phyloP scores from a whole-genome alignment of 2,329 filamentous ascomycete species.

The Hortaea sp. region DNA sequence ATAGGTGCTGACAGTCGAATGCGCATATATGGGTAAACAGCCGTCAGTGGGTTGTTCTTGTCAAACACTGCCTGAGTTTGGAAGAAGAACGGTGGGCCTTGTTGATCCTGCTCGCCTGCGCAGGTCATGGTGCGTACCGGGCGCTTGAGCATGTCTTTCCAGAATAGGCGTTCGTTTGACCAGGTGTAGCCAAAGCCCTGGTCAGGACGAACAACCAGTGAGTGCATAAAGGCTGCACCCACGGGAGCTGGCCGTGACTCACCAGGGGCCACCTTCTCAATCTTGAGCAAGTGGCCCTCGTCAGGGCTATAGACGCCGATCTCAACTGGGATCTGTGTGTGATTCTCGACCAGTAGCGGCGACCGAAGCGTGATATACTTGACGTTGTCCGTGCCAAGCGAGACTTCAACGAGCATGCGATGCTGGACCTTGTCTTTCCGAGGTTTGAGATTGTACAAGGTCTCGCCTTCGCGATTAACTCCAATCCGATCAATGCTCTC shows the following conservation, averaged over 20 bases:
- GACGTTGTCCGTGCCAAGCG: slow-evolving; percentile 84
- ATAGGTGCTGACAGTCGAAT: slow-evolving; percentile 85
- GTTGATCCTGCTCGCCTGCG: slow-evolving; percentile 71
- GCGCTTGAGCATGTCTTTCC: slow-evolving; percentile 78
- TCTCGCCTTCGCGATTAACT: slow-evolving; percentile 89
- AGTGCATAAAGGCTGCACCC: slow-evolving; percentile 83
- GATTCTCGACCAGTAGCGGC: slow-evolving; percentile 84
- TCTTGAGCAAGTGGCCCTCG: slow-evolving; percentile 85
- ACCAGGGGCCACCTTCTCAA: slow-evolving; percentile 92
- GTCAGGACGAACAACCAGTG: slow-evolving; percentile 77
- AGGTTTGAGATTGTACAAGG: slow-evolving; percentile 77
- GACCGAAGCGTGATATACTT: slow-evolving; percentile 96
- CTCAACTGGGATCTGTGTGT: slow-evolving; percentile 92
- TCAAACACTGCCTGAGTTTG: slow-evolving; percentile 84
- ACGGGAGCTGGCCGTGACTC: slow-evolving; percentile 84
- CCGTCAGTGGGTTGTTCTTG: slow-evolving; percentile 69
- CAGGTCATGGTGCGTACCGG: slow-evolving; percentile 84
- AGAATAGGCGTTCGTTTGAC: slow-evolving; percentile 83
- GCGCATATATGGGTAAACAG: slow-evolving; percentile 87
- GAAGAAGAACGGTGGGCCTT: slow-evolving; percentile 81
- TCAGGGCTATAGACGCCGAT: slow-evolving; percentile 80
- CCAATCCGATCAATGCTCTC: slow-evolving; percentile 80
- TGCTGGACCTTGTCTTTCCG: slow-evolving; percentile 79
- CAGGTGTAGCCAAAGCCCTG: slow-evolving; percentile 94
- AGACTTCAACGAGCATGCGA: slow-evolving; percentile 83